Evolutionary conservation across 2,329 filamentous ascomycete species (phyloP).

Genomic region (Neobulgaria alba): DNA sequence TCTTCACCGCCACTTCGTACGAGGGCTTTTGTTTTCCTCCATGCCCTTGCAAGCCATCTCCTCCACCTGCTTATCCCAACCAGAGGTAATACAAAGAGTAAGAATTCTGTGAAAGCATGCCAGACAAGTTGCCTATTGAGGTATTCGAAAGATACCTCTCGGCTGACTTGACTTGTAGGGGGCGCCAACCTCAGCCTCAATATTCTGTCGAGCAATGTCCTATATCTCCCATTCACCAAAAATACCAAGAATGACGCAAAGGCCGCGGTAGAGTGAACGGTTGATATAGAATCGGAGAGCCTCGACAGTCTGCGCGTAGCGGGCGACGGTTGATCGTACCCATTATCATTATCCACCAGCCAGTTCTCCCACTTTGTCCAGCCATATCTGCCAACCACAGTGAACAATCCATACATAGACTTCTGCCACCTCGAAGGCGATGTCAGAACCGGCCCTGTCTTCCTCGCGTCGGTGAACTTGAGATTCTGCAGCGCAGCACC

Average conservation of each 20-base stretch:
- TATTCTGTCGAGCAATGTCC: constrained; percentile 80
- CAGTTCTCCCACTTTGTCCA: constrained; percentile 92
- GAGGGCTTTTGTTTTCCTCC: constrained; percentile 68
- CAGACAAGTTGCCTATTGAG: constrained; percentile 95
- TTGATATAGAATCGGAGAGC: constrained; percentile 60
- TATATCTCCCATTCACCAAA: constrained; percentile 80
- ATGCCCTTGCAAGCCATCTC: constrained; percentile 78
- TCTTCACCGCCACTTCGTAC: constrained; percentile 43
- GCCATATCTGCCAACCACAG: constrained; percentile 78
- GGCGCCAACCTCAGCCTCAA: constrained; percentile 79
- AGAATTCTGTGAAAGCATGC: constrained; percentile 98
- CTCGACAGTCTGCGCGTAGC: constrained; percentile 50
- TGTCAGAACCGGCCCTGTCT: constrained; percentile 49
- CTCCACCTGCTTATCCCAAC: constrained; percentile 91
- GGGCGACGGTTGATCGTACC: constrained; percentile 54
- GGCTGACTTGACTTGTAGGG: constrained; percentile 72
- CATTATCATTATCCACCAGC: constrained; percentile 68
- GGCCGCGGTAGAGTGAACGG: constrained; percentile 70
- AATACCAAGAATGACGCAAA: constrained; percentile 86
- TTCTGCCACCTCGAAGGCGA: constrained; percentile 79
- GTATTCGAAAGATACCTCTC: constrained; percentile 95
- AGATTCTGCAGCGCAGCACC: constrained; percentile 89
- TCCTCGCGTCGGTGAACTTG: constrained; percentile 77
- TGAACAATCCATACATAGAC: constrained; percentile 71
- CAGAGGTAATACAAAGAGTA: constrained; percentile 95